Base-by-base conservation (phyloP, 768 basidiomycete genomes). In the Macrolepiota albuminosa region DNA sequence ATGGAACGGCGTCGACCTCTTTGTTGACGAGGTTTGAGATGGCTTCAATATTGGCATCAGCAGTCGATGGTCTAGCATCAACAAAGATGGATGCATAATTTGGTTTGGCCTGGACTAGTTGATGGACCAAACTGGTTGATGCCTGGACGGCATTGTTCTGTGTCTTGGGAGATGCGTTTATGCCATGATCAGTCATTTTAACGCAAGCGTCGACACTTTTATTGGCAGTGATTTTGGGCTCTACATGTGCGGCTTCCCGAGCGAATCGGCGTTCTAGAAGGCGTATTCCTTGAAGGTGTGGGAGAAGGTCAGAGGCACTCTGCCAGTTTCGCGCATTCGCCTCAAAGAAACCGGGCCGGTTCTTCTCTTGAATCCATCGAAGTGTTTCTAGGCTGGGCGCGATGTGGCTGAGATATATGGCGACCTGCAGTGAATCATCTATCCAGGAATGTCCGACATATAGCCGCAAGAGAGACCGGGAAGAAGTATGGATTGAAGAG, bases 321-420 rank as follows among this genome's bases (percentile, higher is more conserved):
- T 89, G 86, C 90, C 90, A 92, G 21, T 75, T 80, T 57, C 78
- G 79, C 11, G 85, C 83, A 64, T 90, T 84, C 36, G 78, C 75
- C 69, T 92, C 89, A 52, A 85, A 76, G 64, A 79, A 87, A 5
- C 87, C 87, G 0, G 82, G 78, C n/a, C 89, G 79, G 65, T 84
- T 90, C 72, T 86, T 87, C 67, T 89, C 88, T 66, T 87, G 84
- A 78, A 90, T 91, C 83, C 83, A 91, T 71, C 85, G 88, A 54
- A 92, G 71, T 31, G 73, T 76, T 68, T 91, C 88, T 48, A 90
- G 76, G 67, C 78, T 75, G 42, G 90, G 89, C n/a, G 86, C 83
- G 55, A 92, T 72, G 70, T 92, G 89, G 71, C 89, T 91, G 61
- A 92, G 78, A 59, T 88, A 79, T 65, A 91, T 84, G 33, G 88